Conservation (phyloP, 164 flowering plant genomes). For the Umbellularia californica region DNA sequence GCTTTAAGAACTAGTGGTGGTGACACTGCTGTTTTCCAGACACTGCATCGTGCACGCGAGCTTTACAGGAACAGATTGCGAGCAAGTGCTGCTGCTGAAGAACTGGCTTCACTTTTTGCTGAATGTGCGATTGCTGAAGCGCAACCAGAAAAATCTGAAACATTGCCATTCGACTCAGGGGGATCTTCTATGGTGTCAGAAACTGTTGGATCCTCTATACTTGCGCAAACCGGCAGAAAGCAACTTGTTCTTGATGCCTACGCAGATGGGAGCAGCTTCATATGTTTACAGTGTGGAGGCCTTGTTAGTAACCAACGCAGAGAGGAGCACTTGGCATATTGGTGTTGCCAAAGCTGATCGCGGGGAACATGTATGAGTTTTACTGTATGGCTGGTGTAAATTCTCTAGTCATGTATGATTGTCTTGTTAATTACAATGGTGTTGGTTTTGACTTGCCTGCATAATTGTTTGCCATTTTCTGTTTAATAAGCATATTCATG, state of each 20-base stretch:
- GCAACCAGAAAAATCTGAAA: conserved; percentile 32
- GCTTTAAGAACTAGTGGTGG: conserved; percentile 76
- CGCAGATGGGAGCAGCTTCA: conserved; percentile 95
- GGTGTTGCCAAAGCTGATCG: conserved; percentile 57
- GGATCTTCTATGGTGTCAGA: conserved; percentile 25
- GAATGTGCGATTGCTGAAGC: conserved; percentile 97
- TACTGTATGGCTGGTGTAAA: neutral
- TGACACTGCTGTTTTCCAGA: conserved; percentile 60
- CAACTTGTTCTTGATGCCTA: conserved; percentile 86
- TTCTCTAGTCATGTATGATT: neutral
- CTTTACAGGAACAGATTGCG: conserved; percentile 58
- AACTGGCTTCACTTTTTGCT: conserved; percentile 91
- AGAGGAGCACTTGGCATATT: conserved; percentile 83
- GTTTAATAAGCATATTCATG: neutral
- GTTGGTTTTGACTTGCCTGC: neutral
- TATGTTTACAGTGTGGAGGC: conserved; percentile 92
- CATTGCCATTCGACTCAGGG: conserved; percentile 13
- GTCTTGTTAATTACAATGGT: neutral
- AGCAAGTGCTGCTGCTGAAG: conserved; percentile 62
- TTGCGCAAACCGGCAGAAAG: conserved; percentile 75
- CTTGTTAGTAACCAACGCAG: conserved; percentile 82
- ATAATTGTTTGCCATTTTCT: neutral
- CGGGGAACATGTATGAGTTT: neutral
- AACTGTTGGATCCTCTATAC: conserved; percentile 56
- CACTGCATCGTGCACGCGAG: conserved; percentile 76